phyloP scores from a whole-genome alignment of 345 rosid species.

The Hypericum perforatum region DNA sequence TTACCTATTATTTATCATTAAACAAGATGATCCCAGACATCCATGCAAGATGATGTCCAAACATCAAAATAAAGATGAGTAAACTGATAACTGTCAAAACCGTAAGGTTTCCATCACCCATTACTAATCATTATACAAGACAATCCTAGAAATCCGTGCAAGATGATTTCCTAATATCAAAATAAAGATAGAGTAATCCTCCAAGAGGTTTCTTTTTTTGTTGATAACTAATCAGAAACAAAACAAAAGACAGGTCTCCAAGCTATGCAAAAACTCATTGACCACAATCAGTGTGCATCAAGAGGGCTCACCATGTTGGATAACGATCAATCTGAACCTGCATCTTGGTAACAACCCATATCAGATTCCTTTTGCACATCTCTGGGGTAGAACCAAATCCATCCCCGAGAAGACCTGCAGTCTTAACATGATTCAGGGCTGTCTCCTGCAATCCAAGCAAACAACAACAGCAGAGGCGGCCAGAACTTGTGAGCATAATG shows the following conservation, averaged over 20 bases:
- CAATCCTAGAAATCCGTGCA: too few species aligned
- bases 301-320: conserved; percentile 21
- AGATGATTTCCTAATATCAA: not conserved
- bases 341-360: conserved; percentile 14
- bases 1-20: too few species aligned
- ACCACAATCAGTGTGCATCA: not conserved
- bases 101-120: too few species aligned
- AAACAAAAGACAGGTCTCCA: too few species aligned
- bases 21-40: too few species aligned
- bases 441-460: conserved; percentile 17
- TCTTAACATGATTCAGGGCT: conserved; percentile 14
- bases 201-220: not conserved
- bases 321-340: conserved; percentile 11
- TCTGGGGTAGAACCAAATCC: conserved; percentile 24
- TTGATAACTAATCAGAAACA: too few species aligned
- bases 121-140: too few species aligned
- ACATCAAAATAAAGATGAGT: too few species aligned
- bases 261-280: not conserved
- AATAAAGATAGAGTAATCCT: not conserved
- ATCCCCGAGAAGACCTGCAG: conserved; percentile 6
- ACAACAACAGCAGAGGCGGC: not conserved
- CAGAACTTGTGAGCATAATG: not conserved
- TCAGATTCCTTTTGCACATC: conserved; percentile 17
- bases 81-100: too few species aligned
- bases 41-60: too few species aligned